Percentiles rank a stretch among this genome's conserved stretches.
Conservation (phyloP, 257 asterid genomes). For the Solanum pinnatisectum region DNA sequence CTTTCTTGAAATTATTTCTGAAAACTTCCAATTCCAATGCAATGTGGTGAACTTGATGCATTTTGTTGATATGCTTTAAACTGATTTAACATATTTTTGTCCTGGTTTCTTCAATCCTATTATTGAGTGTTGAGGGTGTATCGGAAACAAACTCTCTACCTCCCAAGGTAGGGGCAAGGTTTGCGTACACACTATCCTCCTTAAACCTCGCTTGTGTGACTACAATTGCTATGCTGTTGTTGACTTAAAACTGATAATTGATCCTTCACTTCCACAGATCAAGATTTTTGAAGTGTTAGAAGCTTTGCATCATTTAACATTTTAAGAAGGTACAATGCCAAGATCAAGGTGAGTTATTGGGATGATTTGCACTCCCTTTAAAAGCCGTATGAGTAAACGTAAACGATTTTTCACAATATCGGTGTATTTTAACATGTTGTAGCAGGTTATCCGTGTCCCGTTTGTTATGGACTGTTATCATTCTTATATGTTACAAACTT, state of each 20-base stretch:
- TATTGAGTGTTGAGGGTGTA: not conserved
- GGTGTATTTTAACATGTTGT: not conserved
- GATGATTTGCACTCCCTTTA: not conserved
- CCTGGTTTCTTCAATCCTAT: not conserved
- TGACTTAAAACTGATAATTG: not conserved
- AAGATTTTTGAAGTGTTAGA: not conserved
- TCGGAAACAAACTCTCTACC: not conserved
- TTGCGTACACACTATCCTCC: not conserved
- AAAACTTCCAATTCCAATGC: not conserved
- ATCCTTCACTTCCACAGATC: constrained; percentile 10
- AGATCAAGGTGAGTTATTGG: not conserved
- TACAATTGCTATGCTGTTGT: not conserved
- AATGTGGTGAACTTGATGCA: not conserved
- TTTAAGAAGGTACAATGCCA: not conserved
- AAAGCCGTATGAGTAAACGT: not conserved
- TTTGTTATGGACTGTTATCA: not conserved
- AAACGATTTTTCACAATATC: not conserved
- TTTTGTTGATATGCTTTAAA: not conserved
- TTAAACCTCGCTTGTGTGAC: not conserved
- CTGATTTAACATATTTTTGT: not conserved
- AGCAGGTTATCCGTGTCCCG: too few relatives aligned
- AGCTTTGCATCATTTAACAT: not conserved
- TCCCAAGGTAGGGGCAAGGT: not conserved
- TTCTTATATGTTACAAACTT: not conserved
- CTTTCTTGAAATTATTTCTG: not conserved